phyloP scores from a whole-genome alignment of 2,329 filamentous ascomycete genomes.

The Aureobasidium namibiae region DNA sequence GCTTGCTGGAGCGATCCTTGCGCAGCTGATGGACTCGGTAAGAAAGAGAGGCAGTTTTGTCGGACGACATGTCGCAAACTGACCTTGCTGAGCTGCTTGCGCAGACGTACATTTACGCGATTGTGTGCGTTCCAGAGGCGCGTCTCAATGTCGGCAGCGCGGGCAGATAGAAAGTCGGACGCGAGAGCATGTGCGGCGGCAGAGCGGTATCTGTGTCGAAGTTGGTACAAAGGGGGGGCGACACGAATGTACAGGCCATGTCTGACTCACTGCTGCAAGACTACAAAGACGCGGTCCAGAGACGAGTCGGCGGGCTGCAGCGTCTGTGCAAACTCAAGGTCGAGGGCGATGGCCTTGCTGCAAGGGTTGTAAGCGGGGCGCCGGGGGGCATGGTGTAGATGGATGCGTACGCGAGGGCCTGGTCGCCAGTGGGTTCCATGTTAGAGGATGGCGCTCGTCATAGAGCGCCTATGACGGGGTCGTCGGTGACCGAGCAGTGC shows the following conservation, averaged over 20 bases:
- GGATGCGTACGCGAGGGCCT: background rate
- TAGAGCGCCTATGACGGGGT: conserved; percentile 13
- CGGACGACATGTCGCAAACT: conserved; percentile 17
- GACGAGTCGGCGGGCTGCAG: conserved; percentile 42
- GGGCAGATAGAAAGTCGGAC: conserved; percentile 60
- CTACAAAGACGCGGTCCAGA: conserved; percentile 42
- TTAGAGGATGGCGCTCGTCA: conserved; percentile 12
- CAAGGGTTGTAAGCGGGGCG: background rate
- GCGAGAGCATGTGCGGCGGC: conserved; percentile 66
- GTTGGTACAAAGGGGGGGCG: background rate
- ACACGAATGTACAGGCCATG: background rate
- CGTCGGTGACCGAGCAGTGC: conserved; percentile 26
- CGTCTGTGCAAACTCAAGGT: conserved; percentile 40
- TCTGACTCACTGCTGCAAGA: conserved; percentile 12
- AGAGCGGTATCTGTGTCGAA: conserved; percentile 49
- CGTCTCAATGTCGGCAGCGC: conserved; percentile 55
- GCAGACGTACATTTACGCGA: conserved; percentile 69
- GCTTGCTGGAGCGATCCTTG: conserved; percentile 43
- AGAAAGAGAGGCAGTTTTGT: conserved; percentile 7
- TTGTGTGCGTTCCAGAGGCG: conserved; percentile 73
- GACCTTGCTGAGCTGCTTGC: conserved; percentile 55
- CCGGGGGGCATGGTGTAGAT: background rate
- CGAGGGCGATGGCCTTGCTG: conserved; percentile 38
- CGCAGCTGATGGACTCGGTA: conserved; percentile 33
- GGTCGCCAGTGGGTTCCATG: conserved; percentile 11